Evolutionary conservation across 169 alveolate genomes (phyloP).

Genomic region (Hepatocystis sp.): DNA sequence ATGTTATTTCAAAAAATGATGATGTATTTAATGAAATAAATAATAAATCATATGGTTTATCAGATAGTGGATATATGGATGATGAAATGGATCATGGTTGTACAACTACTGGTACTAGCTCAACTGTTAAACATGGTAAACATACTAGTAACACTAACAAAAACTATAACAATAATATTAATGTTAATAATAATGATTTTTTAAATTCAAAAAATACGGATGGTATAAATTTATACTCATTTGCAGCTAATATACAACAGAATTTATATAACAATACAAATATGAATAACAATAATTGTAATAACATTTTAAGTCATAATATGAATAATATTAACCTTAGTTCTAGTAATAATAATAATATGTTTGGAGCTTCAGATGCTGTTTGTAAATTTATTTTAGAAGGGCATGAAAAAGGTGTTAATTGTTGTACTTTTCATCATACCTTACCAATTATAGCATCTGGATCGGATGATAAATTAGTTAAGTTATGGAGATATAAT

Average conservation of each 20-base stretch:
- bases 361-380: conserved; percentile 78
- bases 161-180: too few species aligned
- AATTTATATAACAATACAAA: not conserved
- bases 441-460: conserved; percentile 91
- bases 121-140: too few species aligned
- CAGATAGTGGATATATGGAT: not conserved
- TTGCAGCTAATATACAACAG: not conserved
- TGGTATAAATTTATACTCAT: not conserved
- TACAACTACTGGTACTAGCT: too few species aligned
- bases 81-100: too few species aligned
- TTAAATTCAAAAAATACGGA: not conserved
- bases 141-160: too few species aligned
- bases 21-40: conserved; percentile 2
- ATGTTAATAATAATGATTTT: not conserved
- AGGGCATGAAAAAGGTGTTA: conserved; percentile 98
- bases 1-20: conserved; percentile 78
- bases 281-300: not conserved
- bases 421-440: conserved; percentile 96
- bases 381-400: conserved; percentile 91
- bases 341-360: conserved; percentile 29
- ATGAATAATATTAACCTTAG: not conserved
- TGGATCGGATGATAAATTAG: conserved; percentile 96
- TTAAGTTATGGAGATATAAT: conserved; percentile 95
- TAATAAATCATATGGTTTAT: conserved; percentile 54
- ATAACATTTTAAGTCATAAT: conserved; percentile 10